Conservation (phyloP, 2,329 filamentous ascomycete genomes). For the Amauroascus verrucosus region DNA sequence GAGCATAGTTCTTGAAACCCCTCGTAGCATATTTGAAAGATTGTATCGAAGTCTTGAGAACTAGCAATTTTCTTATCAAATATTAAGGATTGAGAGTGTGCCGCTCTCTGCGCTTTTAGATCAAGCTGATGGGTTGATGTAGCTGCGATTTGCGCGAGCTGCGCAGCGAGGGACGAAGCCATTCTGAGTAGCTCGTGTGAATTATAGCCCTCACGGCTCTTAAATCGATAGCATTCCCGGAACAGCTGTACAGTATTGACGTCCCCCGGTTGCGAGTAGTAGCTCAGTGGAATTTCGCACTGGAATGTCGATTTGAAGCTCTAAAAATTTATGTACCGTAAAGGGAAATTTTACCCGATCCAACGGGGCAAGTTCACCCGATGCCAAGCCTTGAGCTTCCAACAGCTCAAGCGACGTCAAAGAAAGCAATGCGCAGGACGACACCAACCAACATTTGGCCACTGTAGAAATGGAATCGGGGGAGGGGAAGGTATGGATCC, state of each 20-base stretch:
- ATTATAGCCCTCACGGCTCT: slow-evolving; percentile 5
- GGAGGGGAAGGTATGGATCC: slow-evolving; percentile 26
- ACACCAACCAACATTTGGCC: background rate
- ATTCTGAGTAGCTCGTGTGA: slow-evolving; percentile 40
- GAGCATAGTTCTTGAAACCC: slow-evolving; percentile 87
- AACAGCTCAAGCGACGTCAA: background rate
- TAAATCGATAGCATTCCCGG: background rate
- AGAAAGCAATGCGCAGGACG: background rate
- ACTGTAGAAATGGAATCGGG: slow-evolving; percentile 27
- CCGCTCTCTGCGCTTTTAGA: slow-evolving; percentile 80
- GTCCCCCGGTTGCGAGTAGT: background rate
- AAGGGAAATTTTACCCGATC: slow-evolving; percentile 24
- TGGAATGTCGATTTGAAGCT: background rate
- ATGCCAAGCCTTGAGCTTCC: background rate
- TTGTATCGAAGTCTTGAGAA: slow-evolving; percentile 77
- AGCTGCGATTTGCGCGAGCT: slow-evolving; percentile 84
- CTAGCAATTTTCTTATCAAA: slow-evolving; percentile 79
- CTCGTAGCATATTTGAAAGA: slow-evolving; percentile 77
- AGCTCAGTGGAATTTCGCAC: background rate
- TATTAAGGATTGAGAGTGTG: slow-evolving; percentile 88
- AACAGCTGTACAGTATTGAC: background rate
- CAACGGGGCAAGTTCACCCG: slow-evolving; percentile 17
- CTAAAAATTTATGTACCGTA: slow-evolving; percentile 19
- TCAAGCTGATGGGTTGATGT: slow-evolving; percentile 85
- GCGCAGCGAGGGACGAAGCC: slow-evolving; percentile 79